Conservation (phyloP, 2,329 filamentous ascomycete species). For the Thelonectria blattea region DNA sequence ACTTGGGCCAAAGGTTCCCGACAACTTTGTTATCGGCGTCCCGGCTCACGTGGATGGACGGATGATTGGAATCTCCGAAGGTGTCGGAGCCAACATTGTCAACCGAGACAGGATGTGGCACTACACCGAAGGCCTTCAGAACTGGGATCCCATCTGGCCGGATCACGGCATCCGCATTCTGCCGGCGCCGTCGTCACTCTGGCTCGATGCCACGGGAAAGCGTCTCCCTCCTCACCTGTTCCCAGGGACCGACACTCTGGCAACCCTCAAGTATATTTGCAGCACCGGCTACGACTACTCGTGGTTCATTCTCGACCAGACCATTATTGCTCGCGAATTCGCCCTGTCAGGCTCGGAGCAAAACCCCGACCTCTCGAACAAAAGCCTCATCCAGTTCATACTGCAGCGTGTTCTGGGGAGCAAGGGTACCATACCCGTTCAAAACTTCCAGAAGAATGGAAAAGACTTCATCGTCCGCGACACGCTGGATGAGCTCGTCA, state of each 20-base stretch:
- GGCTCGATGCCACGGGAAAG: constrained; percentile 66
- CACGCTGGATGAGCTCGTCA: constrained; percentile 60
- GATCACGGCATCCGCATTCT: constrained; percentile 65
- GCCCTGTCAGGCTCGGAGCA: constrained; percentile 68
- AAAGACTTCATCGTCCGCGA: constrained; percentile 65
- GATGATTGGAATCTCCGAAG: constrained; percentile 64
- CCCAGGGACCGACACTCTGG: constrained; percentile 63
- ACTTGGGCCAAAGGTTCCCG: constrained; percentile 61
- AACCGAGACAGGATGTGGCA: constrained; percentile 72
- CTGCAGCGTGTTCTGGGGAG: constrained; percentile 57
- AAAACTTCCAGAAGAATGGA: constrained; percentile 64
- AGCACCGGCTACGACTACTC: constrained; percentile 66
- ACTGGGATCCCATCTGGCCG: constrained; percentile 69
- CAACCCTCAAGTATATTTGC: constrained; percentile 65
- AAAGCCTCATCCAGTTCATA: constrained; percentile 60
- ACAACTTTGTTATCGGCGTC: constrained; percentile 64
- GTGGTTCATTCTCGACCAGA: constrained; percentile 66
- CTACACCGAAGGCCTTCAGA: constrained; percentile 67
- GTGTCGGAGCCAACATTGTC: constrained; percentile 59
- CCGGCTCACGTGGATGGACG: constrained; percentile 69
- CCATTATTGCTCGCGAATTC: constrained; percentile 66
- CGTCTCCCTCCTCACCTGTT: constrained; percentile 62
- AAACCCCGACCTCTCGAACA: constrained; percentile 65
- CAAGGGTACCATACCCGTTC: constrained; percentile 60
- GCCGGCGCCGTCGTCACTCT: constrained; percentile 65